Evolutionary conservation across 2,329 filamentous ascomycete genomes (phyloP), one percentile per base, ranked within the genome.

Genomic region (Claviceps quebecensis): DNA sequence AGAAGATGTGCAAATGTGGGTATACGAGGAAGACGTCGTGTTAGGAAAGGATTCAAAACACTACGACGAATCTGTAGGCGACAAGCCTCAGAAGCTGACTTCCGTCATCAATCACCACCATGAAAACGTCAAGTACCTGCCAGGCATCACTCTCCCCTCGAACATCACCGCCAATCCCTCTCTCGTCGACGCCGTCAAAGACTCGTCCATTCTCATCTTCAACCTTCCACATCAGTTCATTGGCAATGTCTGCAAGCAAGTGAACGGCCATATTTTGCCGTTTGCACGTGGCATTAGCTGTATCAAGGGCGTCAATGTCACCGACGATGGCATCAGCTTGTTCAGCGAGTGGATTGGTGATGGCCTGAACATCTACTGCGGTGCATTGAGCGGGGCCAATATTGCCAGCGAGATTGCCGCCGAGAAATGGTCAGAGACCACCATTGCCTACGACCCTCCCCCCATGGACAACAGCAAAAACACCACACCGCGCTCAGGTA

Each of bases 141-240:
- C 91, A n/a, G 81, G 81, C 60, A 86, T 98, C 63, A 72, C 77
- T 36, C 79, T 98, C 2, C 93, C 93, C 4, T 62, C 74, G 55
- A 98, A 98, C 67, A 72, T 95, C 52, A 69, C 90, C 59, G 89
- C 89, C 59, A 93, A 93, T 66, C 84, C 89, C 17, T 86, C 87
- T 29, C 73, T 94, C 52, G 72, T 79, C 55, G 86, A 90, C 55
- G 80, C 93, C 17, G 91, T 93, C 64, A 81, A 83, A 63, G 81
- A 86, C 67, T 86, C 90, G 26, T 87, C 87, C 26, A 87, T 98
- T 56, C 80, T 98, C 56, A 77, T 98, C 65, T 98, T 98, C 78
- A 97, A 97, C 72, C 78, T 95, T 53, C 86, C 93, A 29, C 93
- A 98, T 71, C 88, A 95, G 69, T 98, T 98, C 67, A 96, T 98